Evolutionary conservation across 139 green algal genomes (phyloP).

Genomic region (Coccomyxa sp.): DNA sequence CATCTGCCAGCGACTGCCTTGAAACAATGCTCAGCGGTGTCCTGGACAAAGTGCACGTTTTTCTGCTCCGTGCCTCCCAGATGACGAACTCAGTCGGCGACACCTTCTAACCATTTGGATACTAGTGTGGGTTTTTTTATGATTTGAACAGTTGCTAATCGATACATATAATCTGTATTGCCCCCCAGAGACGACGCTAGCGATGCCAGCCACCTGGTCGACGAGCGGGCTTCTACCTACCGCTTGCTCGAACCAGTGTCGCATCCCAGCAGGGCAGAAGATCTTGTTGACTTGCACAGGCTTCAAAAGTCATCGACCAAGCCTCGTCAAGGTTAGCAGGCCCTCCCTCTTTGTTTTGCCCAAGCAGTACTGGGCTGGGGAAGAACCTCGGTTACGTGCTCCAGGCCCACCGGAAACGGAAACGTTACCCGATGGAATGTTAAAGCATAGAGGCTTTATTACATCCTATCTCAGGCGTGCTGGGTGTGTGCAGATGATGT

Average conservation of each 20-base stretch:
- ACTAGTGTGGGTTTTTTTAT: too few relatives aligned
- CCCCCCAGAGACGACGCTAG: neutral
- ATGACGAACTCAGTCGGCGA: too few relatives aligned
- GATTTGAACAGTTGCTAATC: too few relatives aligned
- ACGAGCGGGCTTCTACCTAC: constrained; percentile 5
- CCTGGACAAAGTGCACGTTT: too few relatives aligned
- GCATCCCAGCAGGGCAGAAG: constrained; percentile 11
- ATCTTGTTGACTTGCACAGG: constrained; percentile 23
- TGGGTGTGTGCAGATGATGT: constrained; percentile 16
- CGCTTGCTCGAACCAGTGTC: constrained; percentile 19
- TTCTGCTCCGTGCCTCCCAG: too few relatives aligned
- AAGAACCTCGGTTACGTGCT: too few relatives aligned
- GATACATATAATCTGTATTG: too few relatives aligned
- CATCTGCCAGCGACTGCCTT: too few relatives aligned
- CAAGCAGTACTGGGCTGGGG: neutral
- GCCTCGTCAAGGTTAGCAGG: constrained; percentile 14
- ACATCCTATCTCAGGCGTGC: neutral
- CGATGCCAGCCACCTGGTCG: neutral
- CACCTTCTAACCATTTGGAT: too few relatives aligned
- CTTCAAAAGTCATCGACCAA: constrained; percentile 30
- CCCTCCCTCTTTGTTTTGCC: neutral
- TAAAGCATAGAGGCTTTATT: neutral
- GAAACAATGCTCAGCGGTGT: too few relatives aligned
- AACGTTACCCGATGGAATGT: neutral
- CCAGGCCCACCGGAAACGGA: neutral